phyloP scores from a whole-genome alignment of 768 basidiomycete genomes.

The Suillus subluteus region DNA sequence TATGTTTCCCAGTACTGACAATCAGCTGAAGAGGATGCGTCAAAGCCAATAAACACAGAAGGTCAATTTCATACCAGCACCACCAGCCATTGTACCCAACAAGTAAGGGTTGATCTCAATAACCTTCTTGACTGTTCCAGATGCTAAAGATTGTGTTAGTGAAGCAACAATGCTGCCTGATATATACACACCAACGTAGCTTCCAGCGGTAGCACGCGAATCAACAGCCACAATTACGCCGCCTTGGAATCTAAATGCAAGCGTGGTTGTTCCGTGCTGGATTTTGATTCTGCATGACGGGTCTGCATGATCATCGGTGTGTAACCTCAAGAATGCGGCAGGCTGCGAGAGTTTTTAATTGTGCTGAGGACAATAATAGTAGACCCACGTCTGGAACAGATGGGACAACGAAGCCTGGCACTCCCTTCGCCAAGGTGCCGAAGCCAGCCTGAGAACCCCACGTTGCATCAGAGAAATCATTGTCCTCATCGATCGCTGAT shows the following conservation, averaged over 20 bases:
- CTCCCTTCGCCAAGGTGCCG: slow-evolving; percentile 71
- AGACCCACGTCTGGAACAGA: slow-evolving; percentile 73
- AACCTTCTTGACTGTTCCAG: slow-evolving; percentile 98
- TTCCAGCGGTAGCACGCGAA: slow-evolving; percentile 95
- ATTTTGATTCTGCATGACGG: slow-evolving; percentile 96
- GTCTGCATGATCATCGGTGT: slow-evolving; percentile 96
- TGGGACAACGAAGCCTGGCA: slow-evolving; percentile 74
- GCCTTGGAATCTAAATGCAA: slow-evolving; percentile 95
- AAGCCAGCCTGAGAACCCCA: slow-evolving; percentile 89
- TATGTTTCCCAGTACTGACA: slow-evolving; percentile 99
- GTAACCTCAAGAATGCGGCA: slow-evolving; percentile 84
- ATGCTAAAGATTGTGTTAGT: slow-evolving; percentile 53
- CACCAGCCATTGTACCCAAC: slow-evolving; percentile 99
- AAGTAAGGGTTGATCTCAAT: slow-evolving; percentile 99
- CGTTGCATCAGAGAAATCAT: slow-evolving; percentile 63
- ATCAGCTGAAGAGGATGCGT: slow-evolving; percentile 59
- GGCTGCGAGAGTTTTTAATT: slow-evolving; percentile 55
- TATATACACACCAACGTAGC: slow-evolving; percentile 80
- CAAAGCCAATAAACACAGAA: slow-evolving; percentile 12
- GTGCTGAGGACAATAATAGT: not conserved
- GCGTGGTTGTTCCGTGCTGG: slow-evolving; percentile 96
- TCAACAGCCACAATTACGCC: slow-evolving; percentile 99
- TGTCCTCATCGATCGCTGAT: slow-evolving; percentile 58
- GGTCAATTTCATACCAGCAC: slow-evolving; percentile 69
- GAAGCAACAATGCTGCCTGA: slow-evolving; percentile 6